Evolutionary conservation across 257 asterid species (phyloP), one percentile per base, ranked within the genome.

Genomic region (Nicotiana benthamiana): DNA sequence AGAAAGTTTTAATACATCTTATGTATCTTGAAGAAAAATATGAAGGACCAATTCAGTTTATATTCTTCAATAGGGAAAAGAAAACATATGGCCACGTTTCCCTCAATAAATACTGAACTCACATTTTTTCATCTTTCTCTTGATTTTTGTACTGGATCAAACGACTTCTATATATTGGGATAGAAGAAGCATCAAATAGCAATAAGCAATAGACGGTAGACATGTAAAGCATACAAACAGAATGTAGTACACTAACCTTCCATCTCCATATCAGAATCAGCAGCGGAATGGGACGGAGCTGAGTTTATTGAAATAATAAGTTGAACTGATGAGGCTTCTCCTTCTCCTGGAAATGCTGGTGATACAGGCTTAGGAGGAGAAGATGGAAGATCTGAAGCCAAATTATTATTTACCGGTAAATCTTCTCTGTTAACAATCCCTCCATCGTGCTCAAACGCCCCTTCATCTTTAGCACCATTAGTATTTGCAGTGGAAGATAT

Each of bases 251-350:
- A 59, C 92, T 67, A 82, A 93, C 98, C 98, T 88, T 94, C 98
- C 96, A 94, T 94, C 86, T 94, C 98, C 97, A 94, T 94, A 85
- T 94, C 98, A 51, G 98, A 93, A 87, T 87, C 90, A 75, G 80
- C 66, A 64, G 89, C 90, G n/a, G 94, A 89, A 80, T 75, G 63
- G 63, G 89, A 83, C 2, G 43, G 81, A 78, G 62, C 82, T 27
- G 67, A 70, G 80, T 80, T 52, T 54, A 24, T 36, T 52, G 65
- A 76, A 57, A 32, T 57, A 80, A 40, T 60, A 24, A 56, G 82
- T 61, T 79, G 86, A 20, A 67, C 46, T 28, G 79, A 79, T 20
- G 81, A 62, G 20, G 7, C 70, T 32, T 43, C 75, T 68, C 26
- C 70, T 32, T 43, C 75, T 68, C 26, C 86, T 20, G 80, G 32